Evolutionary conservation across 2,329 filamentous ascomycete genomes (phyloP), one percentile per base, ranked within the genome.

Genomic region (Penicillium sp.): DNA sequence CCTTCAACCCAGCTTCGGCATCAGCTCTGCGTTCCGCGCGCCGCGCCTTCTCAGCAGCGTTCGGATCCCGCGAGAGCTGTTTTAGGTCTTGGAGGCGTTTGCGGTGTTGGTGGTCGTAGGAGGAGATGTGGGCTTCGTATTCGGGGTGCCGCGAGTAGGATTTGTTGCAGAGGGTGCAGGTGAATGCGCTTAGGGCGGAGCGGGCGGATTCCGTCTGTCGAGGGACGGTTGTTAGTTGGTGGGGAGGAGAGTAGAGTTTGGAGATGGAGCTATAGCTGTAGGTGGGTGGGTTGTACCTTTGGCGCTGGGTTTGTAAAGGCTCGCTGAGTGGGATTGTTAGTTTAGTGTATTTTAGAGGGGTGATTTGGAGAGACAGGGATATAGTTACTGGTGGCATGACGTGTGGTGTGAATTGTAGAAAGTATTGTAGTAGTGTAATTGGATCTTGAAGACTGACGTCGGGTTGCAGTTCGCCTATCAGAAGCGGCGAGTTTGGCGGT

Each of bases 111-210:
- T 99, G 95, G 75, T 98, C 95, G 78, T 98, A 98, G 72, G 91
- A 95, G 66, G 89, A 89, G 60, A 97, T 91, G 77, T 99, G 95
- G 8, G 93, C 90, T 78, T 98, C 94, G 77, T 96, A 97, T 76
- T 98, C 94, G 75, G 96, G 94, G 85, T 96, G 94, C 59, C 95
- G 92, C 1, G 89, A 88, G 80, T 98, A 99, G 71, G 93, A 94
- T 80, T 98, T 98, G 66, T 90, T 88, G 82, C 95, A 98, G 58
- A 98, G 86, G 44, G 89, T 86, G 82, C 88, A 96, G 80, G 91
- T 93, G 80, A 96, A 95, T 37, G 91, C 88, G 72, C 89, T 90
- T 53, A 91, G 84, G 17, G 91, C 91, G 72, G 91, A 90, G 65
- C 91, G 89, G 9, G 91, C 92, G 59, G 81, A 85, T 64, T 86